These are phyloP conservation scores for Flaveria linearis DNA, from an alignment of 129 eudicot genomes.

Conservation along the genomic window DNA sequence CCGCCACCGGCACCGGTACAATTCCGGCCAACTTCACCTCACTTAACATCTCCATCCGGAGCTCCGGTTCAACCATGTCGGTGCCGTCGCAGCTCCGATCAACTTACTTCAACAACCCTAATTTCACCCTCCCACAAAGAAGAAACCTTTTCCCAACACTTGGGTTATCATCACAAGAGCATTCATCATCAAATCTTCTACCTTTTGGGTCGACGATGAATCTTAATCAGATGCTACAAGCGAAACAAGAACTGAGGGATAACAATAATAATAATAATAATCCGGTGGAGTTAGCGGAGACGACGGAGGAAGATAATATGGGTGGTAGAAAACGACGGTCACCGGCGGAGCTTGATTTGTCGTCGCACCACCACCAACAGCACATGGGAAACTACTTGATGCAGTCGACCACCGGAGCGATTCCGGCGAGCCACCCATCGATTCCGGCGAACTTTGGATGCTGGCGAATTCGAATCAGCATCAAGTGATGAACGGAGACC, in stretches of 20 bases:
- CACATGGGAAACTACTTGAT: conserved; percentile 69
- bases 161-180: conserved; percentile 56
- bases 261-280: neutral
- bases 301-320: conserved; percentile 46
- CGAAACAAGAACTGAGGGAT: conserved; percentile 64
- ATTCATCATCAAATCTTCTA: conserved; percentile 41
- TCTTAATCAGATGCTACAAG: conserved; percentile 51
- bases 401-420: conserved; percentile 60
- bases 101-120: conserved; percentile 66
- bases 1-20: conserved; percentile 98
- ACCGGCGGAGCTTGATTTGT: conserved; percentile 45
- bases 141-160: conserved; percentile 50
- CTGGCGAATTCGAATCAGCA: conserved; percentile 61
- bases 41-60: conserved; percentile 78
- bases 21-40: conserved; percentile 96
- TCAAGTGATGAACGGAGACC: conserved; percentile 72
- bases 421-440: conserved; percentile 54
- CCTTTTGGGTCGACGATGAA: conserved; percentile 57
- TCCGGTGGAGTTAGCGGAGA: conserved; percentile 44
- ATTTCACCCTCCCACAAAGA: conserved; percentile 66
- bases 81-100: conserved; percentile 85
- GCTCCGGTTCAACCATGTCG: conserved; percentile 94
- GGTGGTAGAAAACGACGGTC: conserved; percentile 45
- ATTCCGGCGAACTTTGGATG: conserved; percentile 97
- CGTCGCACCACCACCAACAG: conserved; percentile 39